These are phyloP conservation scores for Nicotiana undulata DNA, from an alignment of 257 asterid genomes.

Conservation along the genomic window DNA sequence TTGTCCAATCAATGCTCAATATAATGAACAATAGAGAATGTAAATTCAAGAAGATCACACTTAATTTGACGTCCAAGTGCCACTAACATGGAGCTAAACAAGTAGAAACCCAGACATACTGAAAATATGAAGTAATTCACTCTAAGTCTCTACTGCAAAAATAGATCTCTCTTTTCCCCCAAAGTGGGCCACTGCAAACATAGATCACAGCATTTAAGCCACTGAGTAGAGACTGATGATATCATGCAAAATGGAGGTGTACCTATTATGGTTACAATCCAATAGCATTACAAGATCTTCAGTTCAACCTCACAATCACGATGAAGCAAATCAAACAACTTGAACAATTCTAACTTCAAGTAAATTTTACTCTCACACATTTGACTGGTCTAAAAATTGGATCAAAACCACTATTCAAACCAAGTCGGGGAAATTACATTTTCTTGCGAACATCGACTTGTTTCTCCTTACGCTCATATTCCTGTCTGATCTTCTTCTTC, in stretches of 20 bases:
- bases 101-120: background rate
- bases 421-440: constrained; percentile 38
- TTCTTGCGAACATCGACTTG: constrained; percentile 88
- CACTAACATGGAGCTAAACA: background rate
- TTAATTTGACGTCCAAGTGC: background rate
- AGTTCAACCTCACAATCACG: background rate
- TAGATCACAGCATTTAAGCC: background rate
- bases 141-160: background rate
- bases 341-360: background rate
- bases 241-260: background rate
- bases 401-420: background rate
- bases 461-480: constrained; percentile 90
- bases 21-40: background rate
- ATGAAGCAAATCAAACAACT: background rate
- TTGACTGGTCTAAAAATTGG: background rate
- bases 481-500: constrained; percentile 96
- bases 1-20: background rate
- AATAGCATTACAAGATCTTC: background rate
- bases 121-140: background rate
- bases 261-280: background rate
- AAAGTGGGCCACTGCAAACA: background rate
- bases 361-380: background rate
- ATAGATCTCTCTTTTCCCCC: background rate
- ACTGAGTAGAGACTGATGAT: background rate
- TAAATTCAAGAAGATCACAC: background rate